Evolutionary conservation across 2,329 filamentous ascomycete genomes (phyloP), one percentile per base, ranked within the genome.

Genomic region (Nectriaceae sp.): DNA sequence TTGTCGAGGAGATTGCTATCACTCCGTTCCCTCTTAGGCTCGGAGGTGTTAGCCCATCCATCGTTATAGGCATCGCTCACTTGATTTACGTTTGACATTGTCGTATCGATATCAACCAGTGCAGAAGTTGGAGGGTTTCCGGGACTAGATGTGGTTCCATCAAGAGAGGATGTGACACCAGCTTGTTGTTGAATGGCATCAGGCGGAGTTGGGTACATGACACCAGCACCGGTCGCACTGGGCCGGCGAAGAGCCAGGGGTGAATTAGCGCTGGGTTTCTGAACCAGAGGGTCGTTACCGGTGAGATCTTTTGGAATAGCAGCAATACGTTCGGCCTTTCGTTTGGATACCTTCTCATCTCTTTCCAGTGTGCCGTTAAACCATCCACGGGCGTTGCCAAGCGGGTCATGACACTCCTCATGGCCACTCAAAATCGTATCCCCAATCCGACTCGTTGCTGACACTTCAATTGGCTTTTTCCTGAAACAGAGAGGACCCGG

Each of bases 201-300:
- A 11, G 87, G 87, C 2, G 87, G 87, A 5, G 87, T 90, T 8
- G 84, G 86, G 62, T 90, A 89, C 68, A 89, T 83, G 2, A 79
- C 76, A 36, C 80, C 78, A 20, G 73, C 68, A 5, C 71, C 67
- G 11, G 70, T 64, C 5, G 70, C 75, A 54, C 74, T 78, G 31
- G 77, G 68, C 57, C 80, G 72, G 53, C 80, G 75, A 5, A 80
- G 58, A 15, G 73, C 70, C 18, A 78, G 56, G 5, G 81, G 78
- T 6, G 82, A 83, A 42, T 79, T 72, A 2, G 74, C 78, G 53
- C 73, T 79, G 20, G 75, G 58, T 43, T 56, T 66, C 65, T 70
- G 48, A 65, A 72, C 20, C 67, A 68, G 57, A 69, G 75, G 65
- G 61, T 55, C 80, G 70, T 41, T 65, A 62, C 31, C 75, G 64